phyloP scores from a whole-genome alignment of 768 basidiomycete species.

The Collybiopsis confluens region DNA sequence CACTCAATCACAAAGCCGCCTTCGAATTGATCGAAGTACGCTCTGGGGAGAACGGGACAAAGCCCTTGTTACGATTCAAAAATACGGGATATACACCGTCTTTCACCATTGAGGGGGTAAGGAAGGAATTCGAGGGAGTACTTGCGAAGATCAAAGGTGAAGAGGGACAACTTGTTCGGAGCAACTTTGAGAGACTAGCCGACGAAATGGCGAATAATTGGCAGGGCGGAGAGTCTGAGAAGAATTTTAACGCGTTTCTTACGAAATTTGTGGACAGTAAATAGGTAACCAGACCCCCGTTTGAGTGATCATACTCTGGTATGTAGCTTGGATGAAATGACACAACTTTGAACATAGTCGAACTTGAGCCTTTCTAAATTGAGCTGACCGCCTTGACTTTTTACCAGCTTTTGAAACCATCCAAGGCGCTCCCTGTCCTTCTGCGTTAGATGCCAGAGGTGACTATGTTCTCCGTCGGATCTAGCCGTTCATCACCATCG shows the following conservation, averaged over 20 bases:
- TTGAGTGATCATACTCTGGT: too few species aligned
- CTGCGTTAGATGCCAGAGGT: too few species aligned
- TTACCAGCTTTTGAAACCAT: too few species aligned
- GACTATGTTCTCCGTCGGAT: too few species aligned
- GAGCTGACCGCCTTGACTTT: too few species aligned
- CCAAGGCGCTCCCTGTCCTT: too few species aligned
- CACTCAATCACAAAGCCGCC: not conserved
- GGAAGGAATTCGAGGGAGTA: not conserved
- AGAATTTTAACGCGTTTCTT: not conserved
- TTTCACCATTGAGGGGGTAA: not conserved
- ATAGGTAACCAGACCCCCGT: too few species aligned
- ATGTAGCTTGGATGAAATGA: too few species aligned
- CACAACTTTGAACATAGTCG: too few species aligned
- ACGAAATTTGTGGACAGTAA: not conserved
- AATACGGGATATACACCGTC: not conserved
- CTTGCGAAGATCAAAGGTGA: not conserved
- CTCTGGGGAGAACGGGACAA: not conserved
- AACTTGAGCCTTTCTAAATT: too few species aligned
- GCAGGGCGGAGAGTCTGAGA: not conserved
- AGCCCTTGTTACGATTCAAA: not conserved
- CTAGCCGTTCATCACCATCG: too few species aligned
- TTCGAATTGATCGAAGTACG: conserved; percentile 6
- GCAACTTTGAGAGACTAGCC: conserved; percentile 1
- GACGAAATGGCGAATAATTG: not conserved
- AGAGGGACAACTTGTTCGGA: not conserved